Evolutionary conservation across 768 basidiomycete species (phyloP), one percentile per base, ranked within the genome.

Genomic region (Panaeolus papilionaceus): DNA sequence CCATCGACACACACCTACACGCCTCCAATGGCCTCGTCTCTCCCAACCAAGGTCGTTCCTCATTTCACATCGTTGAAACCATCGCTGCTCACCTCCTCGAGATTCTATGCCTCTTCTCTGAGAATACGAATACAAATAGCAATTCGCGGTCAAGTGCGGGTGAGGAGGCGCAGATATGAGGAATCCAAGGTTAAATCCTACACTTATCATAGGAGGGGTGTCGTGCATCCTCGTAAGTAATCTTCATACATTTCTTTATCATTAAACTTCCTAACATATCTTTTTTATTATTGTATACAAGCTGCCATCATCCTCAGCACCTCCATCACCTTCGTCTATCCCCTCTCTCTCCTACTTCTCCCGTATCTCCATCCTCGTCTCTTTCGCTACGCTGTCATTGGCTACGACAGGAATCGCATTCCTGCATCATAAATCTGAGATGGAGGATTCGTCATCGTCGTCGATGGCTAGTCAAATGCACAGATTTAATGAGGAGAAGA

Each of bases 261-360:
- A n/a, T n/a, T n/a, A n/a, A n/a, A n/a, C n/a, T n/a, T n/a, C n/a
- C n/a, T n/a, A n/a, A n/a, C n/a, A n/a, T n/a, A n/a, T n/a, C n/a
- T n/a, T n/a, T n/a, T n/a, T n/a, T n/a, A n/a, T n/a, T n/a, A n/a
- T n/a, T n/a, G n/a, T n/a, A n/a, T n/a, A n/a, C 76, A 94, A 93
- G 92, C 92, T 72, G 93, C 93, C 33, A 84, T 94, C 67, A 84
- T 94, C 28, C 80, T 94, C 67, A 93, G 93, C 71, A 90, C 92
- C 38, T 92, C 92, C 44, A 90, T 93, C 66, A 93, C 92, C 37
- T 89, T 94, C 79, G 75, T 87, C 91, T 63, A 84, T 94, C 64
- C 92, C 93, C 71, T 91, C 89, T 45, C 71, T 94, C 77, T 89
- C 90, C 76, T 84, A 81, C 67, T 69, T 89, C 69, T 79, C 89